Conservation (phyloP, 306 rosid genomes). For the Crataegus laevigata region DNA sequence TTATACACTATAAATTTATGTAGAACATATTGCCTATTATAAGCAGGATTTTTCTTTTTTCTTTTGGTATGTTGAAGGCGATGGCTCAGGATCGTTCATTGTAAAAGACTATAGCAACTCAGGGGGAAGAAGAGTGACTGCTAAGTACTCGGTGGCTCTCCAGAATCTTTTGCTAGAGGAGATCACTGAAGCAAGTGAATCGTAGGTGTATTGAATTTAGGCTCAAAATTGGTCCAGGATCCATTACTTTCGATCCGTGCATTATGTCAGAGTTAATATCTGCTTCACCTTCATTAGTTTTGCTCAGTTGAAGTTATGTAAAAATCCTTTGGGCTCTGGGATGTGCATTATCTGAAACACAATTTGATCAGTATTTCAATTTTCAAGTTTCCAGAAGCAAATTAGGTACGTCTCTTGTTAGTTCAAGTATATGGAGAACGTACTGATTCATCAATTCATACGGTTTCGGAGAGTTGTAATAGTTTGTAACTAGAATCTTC, state of each 20-base stretch:
- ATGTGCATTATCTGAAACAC: neutral
- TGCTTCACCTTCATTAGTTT: neutral
- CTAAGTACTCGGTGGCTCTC: slow-evolving; percentile 77
- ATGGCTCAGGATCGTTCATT: slow-evolving; percentile 49
- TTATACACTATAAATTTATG: neutral
- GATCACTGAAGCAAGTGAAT: slow-evolving; percentile 29
- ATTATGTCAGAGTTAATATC: neutral
- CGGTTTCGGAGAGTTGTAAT: neutral
- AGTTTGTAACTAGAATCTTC: neutral
- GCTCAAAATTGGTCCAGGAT: neutral
- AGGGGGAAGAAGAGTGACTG: slow-evolving; percentile 27
- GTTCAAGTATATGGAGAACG: neutral
- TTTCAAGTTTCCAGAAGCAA: neutral
- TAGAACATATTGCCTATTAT: neutral
- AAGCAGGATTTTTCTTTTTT: neutral
- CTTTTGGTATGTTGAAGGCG: slow-evolving; percentile 36
- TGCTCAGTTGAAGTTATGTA: neutral
- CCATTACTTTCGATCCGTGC: neutral
- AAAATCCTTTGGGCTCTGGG: neutral
- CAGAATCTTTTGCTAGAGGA: slow-evolving; percentile 57
- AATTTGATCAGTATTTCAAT: neutral
- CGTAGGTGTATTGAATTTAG: neutral
- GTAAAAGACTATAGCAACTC: slow-evolving; percentile 35
- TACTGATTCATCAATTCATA: neutral
- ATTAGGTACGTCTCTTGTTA: neutral